A percentile compares a stretch with the other conserved stretches of the same genome.
Evolutionary conservation across 345 rosid genomes (phyloP).

Genomic region (Hevea brasiliensis): DNA sequence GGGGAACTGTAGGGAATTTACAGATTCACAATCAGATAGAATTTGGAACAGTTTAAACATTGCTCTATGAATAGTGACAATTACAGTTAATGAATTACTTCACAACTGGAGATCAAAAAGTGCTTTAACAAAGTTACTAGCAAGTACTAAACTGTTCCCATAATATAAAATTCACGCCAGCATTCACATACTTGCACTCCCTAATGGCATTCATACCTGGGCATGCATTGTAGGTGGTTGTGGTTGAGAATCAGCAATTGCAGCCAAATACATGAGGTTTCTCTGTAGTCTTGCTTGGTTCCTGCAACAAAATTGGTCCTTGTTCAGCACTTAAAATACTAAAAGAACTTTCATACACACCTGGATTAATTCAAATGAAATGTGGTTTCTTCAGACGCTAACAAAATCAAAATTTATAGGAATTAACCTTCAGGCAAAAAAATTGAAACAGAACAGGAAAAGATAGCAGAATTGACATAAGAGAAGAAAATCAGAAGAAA

Average conservation of each 20-base stretch:
- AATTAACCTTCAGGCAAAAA: too few species aligned
- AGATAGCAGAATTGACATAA: too few species aligned
- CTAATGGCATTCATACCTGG: slow-evolving; percentile 53
- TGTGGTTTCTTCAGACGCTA: too few species aligned
- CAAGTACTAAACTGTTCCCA: not conserved
- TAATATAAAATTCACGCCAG: not conserved
- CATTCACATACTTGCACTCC: not conserved
- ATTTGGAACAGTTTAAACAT: not conserved
- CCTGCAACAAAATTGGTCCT: slow-evolving; percentile 41
- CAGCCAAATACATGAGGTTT: slow-evolving; percentile 97
- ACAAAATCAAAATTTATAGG: not conserved
- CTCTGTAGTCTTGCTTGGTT: slow-evolving; percentile 96
- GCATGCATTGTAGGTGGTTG: slow-evolving; percentile 77
- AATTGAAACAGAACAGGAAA: too few species aligned
- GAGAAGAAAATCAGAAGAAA: too few species aligned
- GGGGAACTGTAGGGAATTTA: slow-evolving; percentile 50
- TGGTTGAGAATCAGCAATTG: slow-evolving; percentile 99
- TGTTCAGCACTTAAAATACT: not conserved
- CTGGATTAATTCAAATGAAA: not conserved
- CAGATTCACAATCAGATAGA: not conserved
- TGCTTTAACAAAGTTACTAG: not conserved
- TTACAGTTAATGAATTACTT: not conserved
- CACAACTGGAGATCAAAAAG: not conserved
- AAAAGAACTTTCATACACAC: not conserved
- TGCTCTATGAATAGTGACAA: not conserved